Evolutionary conservation across 1,139 yeast species (phyloP).

Genomic region (Blastobotrys elegans): DNA sequence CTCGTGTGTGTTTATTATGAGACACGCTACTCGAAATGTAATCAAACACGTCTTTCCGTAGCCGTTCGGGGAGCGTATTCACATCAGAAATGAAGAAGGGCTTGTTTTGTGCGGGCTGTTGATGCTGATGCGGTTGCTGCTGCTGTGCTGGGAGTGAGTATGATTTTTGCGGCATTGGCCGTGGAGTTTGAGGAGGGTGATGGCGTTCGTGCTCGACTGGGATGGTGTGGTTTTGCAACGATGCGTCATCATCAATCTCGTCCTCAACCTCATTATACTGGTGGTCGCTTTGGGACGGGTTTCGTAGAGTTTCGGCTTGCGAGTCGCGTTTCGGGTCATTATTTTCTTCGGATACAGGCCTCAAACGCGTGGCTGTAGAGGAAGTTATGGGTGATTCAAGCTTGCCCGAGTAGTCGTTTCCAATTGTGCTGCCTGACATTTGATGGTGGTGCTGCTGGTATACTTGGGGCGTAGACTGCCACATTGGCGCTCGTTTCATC

Average conservation of each 20-base stretch:
- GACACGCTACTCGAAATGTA: conserved; percentile 4
- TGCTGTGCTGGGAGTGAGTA: not conserved
- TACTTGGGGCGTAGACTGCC: conserved; percentile 15
- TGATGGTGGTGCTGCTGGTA: conserved; percentile 13
- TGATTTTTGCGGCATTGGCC: not conserved
- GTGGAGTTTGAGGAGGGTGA: not conserved
- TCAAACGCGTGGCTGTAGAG: not conserved
- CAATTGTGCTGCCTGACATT: conserved; percentile 18
- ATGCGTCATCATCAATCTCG: not conserved
- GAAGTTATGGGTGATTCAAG: not conserved
- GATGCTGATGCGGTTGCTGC: not conserved
- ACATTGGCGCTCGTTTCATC: not conserved
- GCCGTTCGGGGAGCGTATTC: conserved; percentile 7
- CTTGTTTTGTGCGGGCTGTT: not conserved
- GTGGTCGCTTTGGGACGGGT: not conserved
- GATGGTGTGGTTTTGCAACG: not conserved
- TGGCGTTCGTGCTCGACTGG: not conserved
- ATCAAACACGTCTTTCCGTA: conserved; percentile 3
- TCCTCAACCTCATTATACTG: not conserved
- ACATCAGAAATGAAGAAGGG: conserved; percentile 9
- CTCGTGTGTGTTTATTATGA: not conserved
- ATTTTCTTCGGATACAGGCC: not conserved
- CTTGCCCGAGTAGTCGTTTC: conserved; percentile 9
- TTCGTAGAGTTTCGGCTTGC: conserved; percentile 2
- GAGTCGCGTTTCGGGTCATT: not conserved